These are phyloP conservation scores for Ustilago esculenta DNA, from an alignment of 1,284 basidiomycete genomes.

Conservation along the genomic window DNA sequence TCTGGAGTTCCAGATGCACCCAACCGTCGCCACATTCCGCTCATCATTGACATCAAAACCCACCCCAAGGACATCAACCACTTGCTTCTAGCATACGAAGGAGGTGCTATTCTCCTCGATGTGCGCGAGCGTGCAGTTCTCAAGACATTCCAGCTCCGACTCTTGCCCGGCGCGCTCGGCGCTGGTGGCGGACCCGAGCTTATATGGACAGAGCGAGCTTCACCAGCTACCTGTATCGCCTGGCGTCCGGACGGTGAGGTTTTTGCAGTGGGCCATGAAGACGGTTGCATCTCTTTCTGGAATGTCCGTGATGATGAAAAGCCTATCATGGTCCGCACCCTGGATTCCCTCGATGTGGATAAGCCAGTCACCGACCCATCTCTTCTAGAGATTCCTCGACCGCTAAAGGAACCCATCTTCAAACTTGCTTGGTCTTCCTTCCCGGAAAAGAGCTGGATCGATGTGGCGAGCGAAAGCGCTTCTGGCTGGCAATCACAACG, in stretches of 20 bases:
- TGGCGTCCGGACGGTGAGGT: conserved; percentile 73
- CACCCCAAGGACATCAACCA: conserved; percentile 85
- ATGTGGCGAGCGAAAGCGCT: conserved; percentile 48
- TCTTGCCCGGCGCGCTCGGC: conserved; percentile 59
- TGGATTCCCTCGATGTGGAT: conserved; percentile 58
- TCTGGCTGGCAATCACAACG: conserved; percentile 35
- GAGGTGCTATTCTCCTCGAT: conserved; percentile 68
- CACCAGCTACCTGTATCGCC: conserved; percentile 77
- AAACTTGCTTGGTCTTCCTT: conserved; percentile 78
- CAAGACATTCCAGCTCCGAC: conserved; percentile 54
- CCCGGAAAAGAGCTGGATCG: conserved; percentile 56
- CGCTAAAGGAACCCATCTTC: conserved; percentile 79
- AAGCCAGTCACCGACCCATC: conserved; percentile 33
- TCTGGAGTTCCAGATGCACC: conserved; percentile 72
- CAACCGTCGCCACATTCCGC: conserved; percentile 67
- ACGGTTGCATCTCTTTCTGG: conserved; percentile 89
- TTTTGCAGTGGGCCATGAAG: conserved; percentile 77
- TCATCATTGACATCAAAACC: conserved; percentile 67
- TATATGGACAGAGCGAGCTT: conserved; percentile 75
- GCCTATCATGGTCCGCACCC: conserved; percentile 77
- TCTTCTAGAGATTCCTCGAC: conserved; percentile 19
- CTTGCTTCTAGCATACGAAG: conserved; percentile 83
- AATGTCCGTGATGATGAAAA: conserved; percentile 81
- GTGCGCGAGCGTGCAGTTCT: conserved; percentile 54
- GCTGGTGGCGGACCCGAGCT: conserved; percentile 70